These are phyloP conservation scores for Chlorella sp. DNA, from an alignment of 139 green algal genomes.

Conservation along the genomic window DNA sequence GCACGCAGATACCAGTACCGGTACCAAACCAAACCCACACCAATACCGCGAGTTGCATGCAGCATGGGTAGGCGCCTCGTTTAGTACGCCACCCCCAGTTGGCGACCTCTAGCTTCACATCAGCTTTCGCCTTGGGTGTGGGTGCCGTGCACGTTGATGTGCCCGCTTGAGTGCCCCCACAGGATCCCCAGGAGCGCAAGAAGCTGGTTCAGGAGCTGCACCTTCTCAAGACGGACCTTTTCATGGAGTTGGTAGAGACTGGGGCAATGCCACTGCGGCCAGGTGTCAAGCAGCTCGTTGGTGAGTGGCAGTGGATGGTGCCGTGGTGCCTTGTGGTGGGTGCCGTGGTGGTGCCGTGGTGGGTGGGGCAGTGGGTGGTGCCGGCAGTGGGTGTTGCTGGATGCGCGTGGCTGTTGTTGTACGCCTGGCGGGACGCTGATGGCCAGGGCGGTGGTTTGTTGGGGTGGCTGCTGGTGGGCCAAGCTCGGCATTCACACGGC, in stretches of 20 bases:
- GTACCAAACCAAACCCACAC: too few relatives aligned
- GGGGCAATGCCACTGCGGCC: slow-evolving; percentile 85
- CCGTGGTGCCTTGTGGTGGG: background rate
- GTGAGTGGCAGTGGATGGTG: slow-evolving; percentile 33
- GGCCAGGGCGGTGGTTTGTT: too few relatives aligned
- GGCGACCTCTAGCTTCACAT: too few relatives aligned
- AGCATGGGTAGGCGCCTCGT: too few relatives aligned
- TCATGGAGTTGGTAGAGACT: slow-evolving; percentile 89
- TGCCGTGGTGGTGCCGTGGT: background rate
- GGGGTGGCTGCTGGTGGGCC: too few relatives aligned
- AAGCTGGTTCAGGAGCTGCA: slow-evolving; percentile 79
- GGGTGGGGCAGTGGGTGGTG: background rate
- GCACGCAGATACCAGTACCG: background rate
- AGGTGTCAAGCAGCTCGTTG: slow-evolving; percentile 78
- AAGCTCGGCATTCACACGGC: too few relatives aligned
- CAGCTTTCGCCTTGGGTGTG: too few relatives aligned
- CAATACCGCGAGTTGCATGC: too few relatives aligned
- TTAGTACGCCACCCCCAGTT: too few relatives aligned
- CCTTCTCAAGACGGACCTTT: slow-evolving; percentile 91
- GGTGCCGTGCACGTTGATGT: background rate
- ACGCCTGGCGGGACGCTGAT: too few relatives aligned
- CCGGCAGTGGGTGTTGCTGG: background rate
- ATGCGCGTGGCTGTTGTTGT: too few relatives aligned
- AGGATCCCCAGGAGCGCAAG: slow-evolving; percentile 49
- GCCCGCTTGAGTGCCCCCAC: background rate